Evolutionary conservation across 495 filamentous ascomycete species (phyloP), one percentile per base, ranked within the genome.

Genomic region (Amniculicola lignicola): DNA sequence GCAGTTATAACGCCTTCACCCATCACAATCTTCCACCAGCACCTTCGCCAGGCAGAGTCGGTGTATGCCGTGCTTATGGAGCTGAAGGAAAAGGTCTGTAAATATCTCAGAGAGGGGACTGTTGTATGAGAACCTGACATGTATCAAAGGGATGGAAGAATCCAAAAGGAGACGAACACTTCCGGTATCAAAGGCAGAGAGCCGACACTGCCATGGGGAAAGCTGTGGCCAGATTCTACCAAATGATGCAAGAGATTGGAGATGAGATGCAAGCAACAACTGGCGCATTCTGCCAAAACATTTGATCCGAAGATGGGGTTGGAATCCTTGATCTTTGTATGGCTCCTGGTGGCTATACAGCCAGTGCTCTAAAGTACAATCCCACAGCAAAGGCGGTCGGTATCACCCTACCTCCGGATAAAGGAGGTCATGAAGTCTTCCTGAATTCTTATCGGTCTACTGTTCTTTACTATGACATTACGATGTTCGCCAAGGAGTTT

Each of bases 281-380:
- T 35, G 31, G 18, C 19, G 70, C 50, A 1, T 58, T 73, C 31
- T n/a, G 31, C 0, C 16, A 14, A 42, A 19, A 9, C 18, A 1
- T 50, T 49, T 35, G 27, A 1, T 3, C 3, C 6, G 14, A 9
- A 11, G 25, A 49, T 29, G 24, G 24, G 23, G 36, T 45, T 6
- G 50, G 16, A 14, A 70, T 79, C 27, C 74, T 84, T 1, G 77
- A 84, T 57, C 62, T 82, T 35, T 82, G 81, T 62, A 77, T 79
- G 71, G 81, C 80, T 0, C 81, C 80, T 1, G 79, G 81, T 6
- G 78, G 74, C 2, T 84, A 77, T 55, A 69, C 74, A 9, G 44
- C 56, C 0, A 59, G 62, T 2, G 70, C 67, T 0, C 56, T 79
- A 23, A 57, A 64, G 3, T 43, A 66, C 4, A 76, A 77, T 48